Evolutionary conservation across 169 alveolate species (phyloP), one percentile per base, ranked within the genome.

Genomic region (Plasmodium cynomolgi): DNA sequence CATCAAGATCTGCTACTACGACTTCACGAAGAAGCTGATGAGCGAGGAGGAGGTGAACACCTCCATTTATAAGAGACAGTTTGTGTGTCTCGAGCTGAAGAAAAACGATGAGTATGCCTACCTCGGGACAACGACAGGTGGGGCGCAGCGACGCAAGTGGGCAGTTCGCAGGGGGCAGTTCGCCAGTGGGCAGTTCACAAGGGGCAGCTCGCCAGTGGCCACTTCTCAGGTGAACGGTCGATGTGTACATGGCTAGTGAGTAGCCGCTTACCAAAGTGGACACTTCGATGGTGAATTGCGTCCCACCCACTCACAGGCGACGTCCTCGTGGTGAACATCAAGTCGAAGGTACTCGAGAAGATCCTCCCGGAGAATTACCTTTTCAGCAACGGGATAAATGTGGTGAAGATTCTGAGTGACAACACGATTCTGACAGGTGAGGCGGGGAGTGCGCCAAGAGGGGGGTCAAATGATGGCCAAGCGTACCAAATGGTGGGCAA

Each of bases 321-420:
- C 31, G 83, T 90, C 1, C 83, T 90, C 29, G 83, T 90, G 13
- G 90, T 90, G 26, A 90, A 90, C 72, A 90, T 90, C 44, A 90
- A 90, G 33, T 79, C 90, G 17, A 90, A 80, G 74, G 90, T 90
- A 6, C 77, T 90, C 47, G 94, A 90, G 83, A 90, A 80, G 73
- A 90, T 90, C 4, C 68, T 90, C 20, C 94, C 94, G 3, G 94
- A 90, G 77, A 54, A 39, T 62, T 90, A 90, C 50, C 56, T 90
- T n/a, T 90, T 90, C 83, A 62, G 94, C 72, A 90, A 90, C 77
- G 94, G 94, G 44, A 80, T 90, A 56, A 90, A 90, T 34, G 94
- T 90, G 37, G 84, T 90, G 34, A 90, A 90, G 50, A 80, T 68
- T 26, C 39, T 90, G 41, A 85, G 47, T 33, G 94, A 90, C 68